A percentile compares a stretch with the other conserved stretches of the same genome.
Conservation (phyloP, 2,329 filamentous ascomycete genomes). For the Fusarium setosum region DNA sequence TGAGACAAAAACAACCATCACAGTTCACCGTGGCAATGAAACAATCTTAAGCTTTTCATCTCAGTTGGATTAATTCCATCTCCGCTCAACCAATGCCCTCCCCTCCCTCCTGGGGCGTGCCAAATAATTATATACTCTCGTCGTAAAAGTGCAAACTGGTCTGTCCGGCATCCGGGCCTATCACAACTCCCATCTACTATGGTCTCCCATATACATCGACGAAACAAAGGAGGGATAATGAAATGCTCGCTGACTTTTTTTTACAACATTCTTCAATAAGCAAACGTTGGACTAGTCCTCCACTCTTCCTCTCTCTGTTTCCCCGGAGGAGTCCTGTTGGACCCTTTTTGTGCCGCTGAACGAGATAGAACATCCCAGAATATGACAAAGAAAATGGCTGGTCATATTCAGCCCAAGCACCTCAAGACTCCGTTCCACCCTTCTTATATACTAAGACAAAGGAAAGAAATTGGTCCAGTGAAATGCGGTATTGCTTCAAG, state of each 20-base stretch:
- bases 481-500: constrained; percentile 45
- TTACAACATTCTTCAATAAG: constrained; percentile 35
- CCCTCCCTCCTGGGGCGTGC: constrained; percentile 21
- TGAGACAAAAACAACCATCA: neutral
- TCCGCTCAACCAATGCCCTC: constrained; percentile 7
- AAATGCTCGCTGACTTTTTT: constrained; percentile 40
- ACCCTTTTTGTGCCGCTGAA: constrained; percentile 31
- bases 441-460: constrained; percentile 46
- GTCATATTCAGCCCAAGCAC: constrained; percentile 40
- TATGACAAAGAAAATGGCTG: constrained; percentile 33
- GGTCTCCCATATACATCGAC: constrained; percentile 24
- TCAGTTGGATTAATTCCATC: constrained; percentile 30
- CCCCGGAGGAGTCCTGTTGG: constrained; percentile 30
- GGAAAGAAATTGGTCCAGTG: constrained; percentile 45
- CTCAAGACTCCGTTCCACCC: constrained; percentile 40
- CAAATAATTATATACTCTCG: constrained; percentile 39
- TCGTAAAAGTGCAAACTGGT: constrained; percentile 40
- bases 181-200: constrained; percentile 32
- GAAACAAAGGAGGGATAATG: constrained; percentile 19
- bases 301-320: constrained; percentile 5
- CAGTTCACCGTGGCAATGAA: constrained; percentile 5
- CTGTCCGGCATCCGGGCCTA: constrained; percentile 36
- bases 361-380: constrained; percentile 27
- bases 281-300: constrained; percentile 28
- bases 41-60: constrained; percentile 25